Base-by-base conservation (phyloP, 352 stramenopile species). In the Discostella stelligera region DNA sequence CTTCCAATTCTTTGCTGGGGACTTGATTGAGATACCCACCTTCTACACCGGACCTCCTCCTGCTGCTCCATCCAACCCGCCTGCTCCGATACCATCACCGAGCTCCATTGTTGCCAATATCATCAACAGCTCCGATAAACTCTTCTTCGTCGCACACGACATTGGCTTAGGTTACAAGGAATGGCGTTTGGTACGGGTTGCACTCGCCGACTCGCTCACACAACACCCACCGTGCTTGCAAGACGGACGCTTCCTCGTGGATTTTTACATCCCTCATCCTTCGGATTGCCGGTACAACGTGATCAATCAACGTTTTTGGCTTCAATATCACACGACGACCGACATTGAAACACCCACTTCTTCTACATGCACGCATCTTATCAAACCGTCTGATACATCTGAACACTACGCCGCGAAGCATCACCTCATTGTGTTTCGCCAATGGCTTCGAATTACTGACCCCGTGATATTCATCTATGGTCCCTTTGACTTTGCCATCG, bases 401-500 rank as follows among this genome's bases (percentile, higher is more conserved):
- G 21, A 64, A 16, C 0, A n/a, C 0, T 55, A 56, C 55, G 64
- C 53, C 0, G 16, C 5, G 8, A 3, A 1, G 21, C 13, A 44
- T 46, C 8, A 25, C 2, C 21, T 72, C 32, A 0, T 55, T 6
- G 30, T 52, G 13, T 46, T 44, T n/a, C 37, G 52, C 0, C 2
- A 20, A 5, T 63, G 50, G 53, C n/a, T 72, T 0, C 27, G 49
- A n/a, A 14, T 72, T 0, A 54, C 41, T 13, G 32, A 72, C 18
- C 5, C 1, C 13, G n/a, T 55, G 4, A 48, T 39, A 14, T 64
- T 30, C 32, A 55, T 72, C 37, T 39, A 72, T 46, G 64, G 30
- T 23, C 52, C 52, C 13, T 72, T 72, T 48, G 16, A 63, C 10
- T 72, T 72, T 20, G 39, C 52, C 11, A 63, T 39, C 8, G n/a